Base-by-base conservation (phyloP, 2,329 filamentous ascomycete species). In the Nemania sp. region DNA sequence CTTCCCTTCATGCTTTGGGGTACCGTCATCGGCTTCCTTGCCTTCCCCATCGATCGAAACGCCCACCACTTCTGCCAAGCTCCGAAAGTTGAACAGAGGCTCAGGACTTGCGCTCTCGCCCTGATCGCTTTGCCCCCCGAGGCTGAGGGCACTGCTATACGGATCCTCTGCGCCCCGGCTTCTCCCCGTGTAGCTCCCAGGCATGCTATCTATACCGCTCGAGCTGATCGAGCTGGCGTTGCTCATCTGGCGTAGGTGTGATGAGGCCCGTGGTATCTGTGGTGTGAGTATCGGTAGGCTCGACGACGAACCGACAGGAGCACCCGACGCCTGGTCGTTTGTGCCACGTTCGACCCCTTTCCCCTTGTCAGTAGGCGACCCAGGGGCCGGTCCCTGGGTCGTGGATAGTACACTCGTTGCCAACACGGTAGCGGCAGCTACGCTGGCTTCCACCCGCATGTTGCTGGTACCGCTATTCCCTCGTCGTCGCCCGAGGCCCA, bases 71-170 rank as follows among this genome's bases (percentile, higher is more conserved):
- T 91, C 90, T 1, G 91, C 90, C 20, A 98, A 78, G 67, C 92
- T 97, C 57, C 87, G 83, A 72, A 97, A 97, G 74, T 97, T 97
- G 76, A 96, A 95, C 84, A 97, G 87, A 2, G 92, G 86, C 72
- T 97, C 93, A 0, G 82, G 78, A 47, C 82, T 81, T 4, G 79
- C 70, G 56, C 79, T 82, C 5, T 86, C 83, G 12, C 79, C 79
- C 11, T 80, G 79, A 17, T 80, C 78, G 57, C 78, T 79, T 56
- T 77, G 77, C 15, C 73, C 77, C 10, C 77, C 79, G 2, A 85
- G 73, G 45, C 83, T 86, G 1, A 83, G 70, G 4, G 82, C 83
- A 63, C 85, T 88, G 1, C 79, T 80, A 48, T 80, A 82, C 0
- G 84, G 82, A 45, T 82, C 78, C 42, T 80, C 79, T 7, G 67